Base-by-base conservation (phyloP, 2,329 filamentous ascomycete species). In the Bipolaris victoriae region DNA sequence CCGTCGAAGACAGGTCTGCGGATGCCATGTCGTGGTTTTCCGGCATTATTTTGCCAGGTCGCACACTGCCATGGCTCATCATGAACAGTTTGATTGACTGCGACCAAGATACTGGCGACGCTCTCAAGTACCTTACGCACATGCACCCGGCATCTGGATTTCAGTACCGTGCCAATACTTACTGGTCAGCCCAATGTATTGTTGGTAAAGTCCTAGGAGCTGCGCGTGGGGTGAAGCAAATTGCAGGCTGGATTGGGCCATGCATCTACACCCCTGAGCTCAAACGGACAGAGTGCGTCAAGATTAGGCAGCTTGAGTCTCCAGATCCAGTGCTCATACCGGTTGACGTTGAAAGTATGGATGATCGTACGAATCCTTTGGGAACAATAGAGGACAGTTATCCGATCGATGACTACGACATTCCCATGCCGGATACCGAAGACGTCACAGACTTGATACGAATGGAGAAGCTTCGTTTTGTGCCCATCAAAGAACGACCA, bases 61-160 rank as follows among this genome's bases (percentile, higher is more conserved):
- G 84, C 73, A 82, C 86, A 73, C 85, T 90, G 44, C 88, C 89
- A 2, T 92, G 90, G 76, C 82, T 91, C 36, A 86, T 91, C 44
- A 92, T 92, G 88, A 92, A 91, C 71, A 85, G 89, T 3, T 81
- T 92, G 41, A 87, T 92, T 62, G 90, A 92, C 71, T 85, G 90
- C 65, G 89, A 92, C 67, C 86, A 86, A 1, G 88, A 90, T 69
- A 82, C 82, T 3, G 86, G 86, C 5, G 85, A 88, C 60, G 80
- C 86, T 7, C 82, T 92, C 15, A 86, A 87, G 10, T 81, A 88
- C 33, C 82, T 92, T 7, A 88, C 86, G 1, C 87, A 91, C 65
- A 82, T 88, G 63, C 83, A 88, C 56, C 88, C 88, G 0, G 81
- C 87, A 63, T 87, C 87, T 61, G 90, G 90, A 15, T 91, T 92